Base-by-base conservation (phyloP, 371 early-diverging fungal genomes). In the Mortierella sp. region DNA sequence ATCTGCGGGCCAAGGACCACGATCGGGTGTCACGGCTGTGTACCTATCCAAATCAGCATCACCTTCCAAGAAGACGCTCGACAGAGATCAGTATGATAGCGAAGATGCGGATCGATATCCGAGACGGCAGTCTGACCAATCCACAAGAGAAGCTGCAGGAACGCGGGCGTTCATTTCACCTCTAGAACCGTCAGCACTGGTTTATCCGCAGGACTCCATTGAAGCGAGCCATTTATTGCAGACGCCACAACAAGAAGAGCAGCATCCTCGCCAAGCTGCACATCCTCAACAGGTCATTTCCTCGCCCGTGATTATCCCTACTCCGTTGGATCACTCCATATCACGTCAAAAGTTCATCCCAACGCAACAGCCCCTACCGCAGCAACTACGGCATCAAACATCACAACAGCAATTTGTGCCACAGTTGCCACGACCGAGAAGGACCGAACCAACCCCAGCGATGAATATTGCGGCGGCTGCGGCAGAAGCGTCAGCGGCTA, bases 231-330 rank as follows among this genome's bases (percentile, higher is more conserved):
- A n/a, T n/a, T n/a, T n/a, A n/a, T n/a, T n/a, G n/a, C 64, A 19
- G n/a, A 28, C 31, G 11, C 9, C 51, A 11, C 41, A 17, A 37
- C 66, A 37, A 30, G 42, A 34, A 8, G 52, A 57, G 0, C 64
- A 47, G 34, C 52, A 56, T 47, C 61, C 69, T 7, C 62, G 56
- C 47, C 62, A 69, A n/a, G 73, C 67, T 14, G 67, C 73, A 2
- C 58, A 39, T 6, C 67, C 67, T 30, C 73, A 61, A 27, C 54
- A 53, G 11, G 67, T 54, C 12, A 55, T 72, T 23, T 54, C 67
- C 1, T 60, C 73, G 1, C 71, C 71, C 2, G 71, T 70, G 30
- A 70, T 70, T 50, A 70, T 70, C 19, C 71, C 71, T 2, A 63
- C 60, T 4, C 71, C 71, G 3, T 50, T 59, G 23, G 73, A 72